These are phyloP conservation scores for Boletus rufocinnamomeus DNA, from an alignment of 768 basidiomycete species.

Conservation along the genomic window DNA sequence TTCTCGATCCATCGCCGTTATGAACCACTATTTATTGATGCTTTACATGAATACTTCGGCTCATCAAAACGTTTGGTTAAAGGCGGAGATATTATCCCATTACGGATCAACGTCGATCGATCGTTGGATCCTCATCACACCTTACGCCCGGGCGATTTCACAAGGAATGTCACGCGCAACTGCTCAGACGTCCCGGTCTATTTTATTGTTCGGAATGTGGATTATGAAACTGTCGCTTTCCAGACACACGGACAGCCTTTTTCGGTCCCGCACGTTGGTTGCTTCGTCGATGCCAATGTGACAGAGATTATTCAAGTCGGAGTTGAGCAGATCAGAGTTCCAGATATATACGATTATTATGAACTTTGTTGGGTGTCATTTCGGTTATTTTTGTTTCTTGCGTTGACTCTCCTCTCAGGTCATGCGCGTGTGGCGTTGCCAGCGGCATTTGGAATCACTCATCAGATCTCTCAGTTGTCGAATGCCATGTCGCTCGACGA, in stretches of 20 bases:
- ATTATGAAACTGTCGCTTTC: conserved; percentile 54
- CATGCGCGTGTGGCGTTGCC: conserved; percentile 4
- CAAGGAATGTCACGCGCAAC: neutral
- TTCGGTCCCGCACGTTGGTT: conserved; percentile 73
- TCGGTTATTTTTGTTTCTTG: neutral
- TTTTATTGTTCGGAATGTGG: conserved; percentile 79
- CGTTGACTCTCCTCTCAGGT: conserved; percentile 25
- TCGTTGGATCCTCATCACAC: conserved; percentile 23
- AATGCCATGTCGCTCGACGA: conserved; percentile 59
- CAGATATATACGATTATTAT: conserved; percentile 50
- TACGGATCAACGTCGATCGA: conserved; percentile 59
- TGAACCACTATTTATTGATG: conserved; percentile 59
- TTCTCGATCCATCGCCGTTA: conserved; percentile 63
- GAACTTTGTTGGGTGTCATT: conserved; percentile 46
- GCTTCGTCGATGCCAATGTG: conserved; percentile 71
- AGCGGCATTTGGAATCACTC: conserved; percentile 36
- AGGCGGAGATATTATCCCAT: conserved; percentile 70
- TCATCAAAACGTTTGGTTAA: conserved; percentile 57
- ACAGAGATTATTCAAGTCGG: conserved; percentile 85
- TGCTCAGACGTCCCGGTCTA: conserved; percentile 55
- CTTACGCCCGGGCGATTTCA: conserved; percentile 10
- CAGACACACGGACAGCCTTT: conserved; percentile 49
- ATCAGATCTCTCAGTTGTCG: conserved; percentile 56
- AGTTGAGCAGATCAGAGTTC: conserved; percentile 64
- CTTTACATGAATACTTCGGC: conserved; percentile 66